Conservation (phyloP, 2,329 filamentous ascomycete species). For the Fonsecaea pedrosoi region DNA sequence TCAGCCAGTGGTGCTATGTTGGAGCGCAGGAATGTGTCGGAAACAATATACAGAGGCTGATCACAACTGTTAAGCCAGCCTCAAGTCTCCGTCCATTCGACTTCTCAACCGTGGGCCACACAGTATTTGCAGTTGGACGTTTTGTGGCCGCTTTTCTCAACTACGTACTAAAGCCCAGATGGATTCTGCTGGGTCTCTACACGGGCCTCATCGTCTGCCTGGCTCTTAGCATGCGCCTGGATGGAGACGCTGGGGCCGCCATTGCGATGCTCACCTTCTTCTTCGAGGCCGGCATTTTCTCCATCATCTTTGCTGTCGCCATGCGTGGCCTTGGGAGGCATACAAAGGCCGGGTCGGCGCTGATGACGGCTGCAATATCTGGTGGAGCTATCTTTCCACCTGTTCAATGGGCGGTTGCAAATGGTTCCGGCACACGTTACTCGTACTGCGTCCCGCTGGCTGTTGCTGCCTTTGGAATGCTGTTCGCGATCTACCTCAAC, state of each 20-base stretch:
- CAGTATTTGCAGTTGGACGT: slow-evolving; percentile 64
- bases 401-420: slow-evolving; percentile 55
- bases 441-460: slow-evolving; percentile 62
- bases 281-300: slow-evolving; percentile 67
- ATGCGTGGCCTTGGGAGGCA: slow-evolving; percentile 64
- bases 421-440: slow-evolving; percentile 51
- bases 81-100: slow-evolving; percentile 47
- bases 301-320: slow-evolving; percentile 64
- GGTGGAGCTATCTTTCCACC: slow-evolving; percentile 64
- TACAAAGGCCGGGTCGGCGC: slow-evolving; percentile 62
- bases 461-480: slow-evolving; percentile 56
- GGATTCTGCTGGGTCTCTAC: slow-evolving; percentile 62
- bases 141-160: slow-evolving; percentile 62
- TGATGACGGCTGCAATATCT: slow-evolving; percentile 61
- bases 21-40: slow-evolving; percentile 65
- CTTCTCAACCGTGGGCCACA: slow-evolving; percentile 62
- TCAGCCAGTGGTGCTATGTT: slow-evolving; percentile 66
- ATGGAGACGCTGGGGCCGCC: slow-evolving; percentile 53
- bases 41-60: slow-evolving; percentile 55
- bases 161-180: slow-evolving; percentile 64
- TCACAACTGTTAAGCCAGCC: slow-evolving; percentile 46
- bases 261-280: slow-evolving; percentile 62
- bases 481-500: slow-evolving; percentile 64
- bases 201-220: slow-evolving; percentile 60
- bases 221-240: slow-evolving; percentile 58